Conservation (phyloP, 176 grass and related monocot species). For the Aegilops longissima region DNA sequence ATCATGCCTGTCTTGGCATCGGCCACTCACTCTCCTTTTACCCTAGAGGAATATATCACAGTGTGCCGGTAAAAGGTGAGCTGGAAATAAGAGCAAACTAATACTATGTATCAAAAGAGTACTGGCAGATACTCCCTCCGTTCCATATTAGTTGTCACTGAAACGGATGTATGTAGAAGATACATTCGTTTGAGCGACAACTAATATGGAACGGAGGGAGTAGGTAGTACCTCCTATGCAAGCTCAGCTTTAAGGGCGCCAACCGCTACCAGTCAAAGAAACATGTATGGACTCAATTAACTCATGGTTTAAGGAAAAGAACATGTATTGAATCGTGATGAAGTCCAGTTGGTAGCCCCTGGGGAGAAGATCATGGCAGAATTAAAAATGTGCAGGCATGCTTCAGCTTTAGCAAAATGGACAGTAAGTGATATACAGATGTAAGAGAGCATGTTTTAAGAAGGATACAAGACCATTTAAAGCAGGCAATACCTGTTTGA, state of each 20-base stretch:
- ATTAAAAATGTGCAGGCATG: slow-evolving; percentile 1
- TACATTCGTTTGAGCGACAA: no score
- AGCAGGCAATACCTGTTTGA: neutral
- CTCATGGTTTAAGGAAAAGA: slow-evolving; percentile 19
- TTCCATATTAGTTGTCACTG: no score
- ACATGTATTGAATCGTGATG: neutral
- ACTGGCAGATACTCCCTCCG: neutral
- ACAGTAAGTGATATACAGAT: neutral
- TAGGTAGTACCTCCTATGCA: slow-evolving; percentile 30
- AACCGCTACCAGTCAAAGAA: slow-evolving; percentile 26
- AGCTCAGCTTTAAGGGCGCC: slow-evolving; percentile 40
- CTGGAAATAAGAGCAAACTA: slow-evolving; percentile 35
- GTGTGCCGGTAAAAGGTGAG: slow-evolving; percentile 43
- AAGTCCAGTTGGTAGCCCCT: neutral
- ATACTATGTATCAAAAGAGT: slow-evolving; percentile 6
- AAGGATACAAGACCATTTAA: neutral
- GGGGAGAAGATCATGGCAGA: neutral
- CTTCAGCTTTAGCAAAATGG: slow-evolving; percentile 10
- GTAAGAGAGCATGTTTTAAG: neutral
- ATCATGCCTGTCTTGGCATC: slow-evolving; percentile 44
- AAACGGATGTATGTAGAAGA: no score
- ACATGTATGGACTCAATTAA: slow-evolving; percentile 6
- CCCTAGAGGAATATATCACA: slow-evolving; percentile 36
- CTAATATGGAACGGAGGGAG: no score
- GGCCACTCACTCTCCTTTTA: slow-evolving; percentile 7